phyloP scores from a whole-genome alignment of 345 rosid genomes.

The Eucalyptus cloeziana region DNA sequence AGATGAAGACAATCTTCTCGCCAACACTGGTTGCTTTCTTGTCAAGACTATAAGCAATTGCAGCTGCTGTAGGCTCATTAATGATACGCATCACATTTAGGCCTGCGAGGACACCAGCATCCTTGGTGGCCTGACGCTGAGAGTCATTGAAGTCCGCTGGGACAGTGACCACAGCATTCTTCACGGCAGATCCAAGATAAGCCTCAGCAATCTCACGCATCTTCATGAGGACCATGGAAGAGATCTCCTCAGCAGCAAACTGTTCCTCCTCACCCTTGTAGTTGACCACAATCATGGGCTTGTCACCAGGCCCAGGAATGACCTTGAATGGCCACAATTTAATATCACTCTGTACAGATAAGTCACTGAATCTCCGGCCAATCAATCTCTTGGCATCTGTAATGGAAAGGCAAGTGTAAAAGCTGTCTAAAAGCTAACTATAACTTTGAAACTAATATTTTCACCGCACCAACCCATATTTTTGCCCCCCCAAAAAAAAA shows the following conservation, averaged over 20 bases:
- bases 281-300: slow-evolving; percentile 56
- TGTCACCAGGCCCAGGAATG: slow-evolving; percentile 51
- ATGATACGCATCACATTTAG: slow-evolving; percentile 67
- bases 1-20: slow-evolving; percentile 67
- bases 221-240: slow-evolving; percentile 73
- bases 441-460: background rate
- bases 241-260: slow-evolving; percentile 66
- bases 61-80: slow-evolving; percentile 76
- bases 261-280: slow-evolving; percentile 69
- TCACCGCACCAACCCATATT: background rate
- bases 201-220: slow-evolving; percentile 88
- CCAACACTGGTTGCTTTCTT: slow-evolving; percentile 69
- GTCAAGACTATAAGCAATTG: slow-evolving; percentile 80
- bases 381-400: slow-evolving; percentile 73
- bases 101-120: slow-evolving; percentile 76
- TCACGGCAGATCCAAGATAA: slow-evolving; percentile 47
- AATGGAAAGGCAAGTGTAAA: background rate
- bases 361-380: slow-evolving; percentile 55
- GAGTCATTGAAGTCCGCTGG: slow-evolving; percentile 80
- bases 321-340: slow-evolving; percentile 78
- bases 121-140: slow-evolving; percentile 77
- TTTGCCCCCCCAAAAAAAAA: too few relatives aligned
- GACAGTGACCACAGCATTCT: slow-evolving; percentile 74
- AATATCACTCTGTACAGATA: slow-evolving; percentile 58
- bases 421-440: background rate